phyloP scores from a whole-genome alignment of 2,329 filamentous ascomycete genomes.

The Dactylonectria macrodidyma region DNA sequence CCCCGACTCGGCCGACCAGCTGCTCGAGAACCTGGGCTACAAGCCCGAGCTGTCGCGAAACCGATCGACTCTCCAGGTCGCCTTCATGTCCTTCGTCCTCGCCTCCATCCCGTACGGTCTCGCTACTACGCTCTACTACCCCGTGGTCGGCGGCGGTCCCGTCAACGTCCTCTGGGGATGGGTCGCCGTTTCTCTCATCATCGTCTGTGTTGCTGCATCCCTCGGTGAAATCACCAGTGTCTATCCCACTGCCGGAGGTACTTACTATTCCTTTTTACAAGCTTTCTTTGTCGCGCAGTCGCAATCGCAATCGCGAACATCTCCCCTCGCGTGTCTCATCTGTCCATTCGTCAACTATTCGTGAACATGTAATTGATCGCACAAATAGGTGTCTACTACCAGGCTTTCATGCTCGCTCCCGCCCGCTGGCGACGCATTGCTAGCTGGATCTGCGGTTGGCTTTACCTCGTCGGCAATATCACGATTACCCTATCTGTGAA shows the following conservation, averaged over 20 bases:
- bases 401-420: slow-evolving; percentile 81
- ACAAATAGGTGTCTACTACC: slow-evolving; percentile 76
- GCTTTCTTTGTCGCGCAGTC: background rate
- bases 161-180: slow-evolving; percentile 82
- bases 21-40: slow-evolving; percentile 77
- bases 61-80: slow-evolving; percentile 77
- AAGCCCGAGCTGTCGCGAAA: slow-evolving; percentile 75
- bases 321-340: background rate
- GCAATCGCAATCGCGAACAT: slow-evolving; percentile 4
- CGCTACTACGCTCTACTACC: slow-evolving; percentile 78
- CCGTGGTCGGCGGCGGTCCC: slow-evolving; percentile 76
- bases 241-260: slow-evolving; percentile 81
- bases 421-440: slow-evolving; percentile 72
- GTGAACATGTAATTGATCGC: slow-evolving; percentile 40
- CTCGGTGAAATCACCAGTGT: slow-evolving; percentile 83
- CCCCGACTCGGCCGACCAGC: slow-evolving; percentile 69
- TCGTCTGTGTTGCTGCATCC: slow-evolving; percentile 78
- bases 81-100: slow-evolving; percentile 84
- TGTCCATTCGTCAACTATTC: background rate
- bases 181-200: slow-evolving; percentile 77
- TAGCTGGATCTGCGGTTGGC: slow-evolving; percentile 82
- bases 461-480: slow-evolving; percentile 84
- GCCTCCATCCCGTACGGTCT: slow-evolving; percentile 83
- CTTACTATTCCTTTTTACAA: slow-evolving; percentile 16
- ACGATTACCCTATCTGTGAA: slow-evolving; percentile 88